Conservation (phyloP, 768 basidiomycete species). For the Fomitopsis pulvina region DNA sequence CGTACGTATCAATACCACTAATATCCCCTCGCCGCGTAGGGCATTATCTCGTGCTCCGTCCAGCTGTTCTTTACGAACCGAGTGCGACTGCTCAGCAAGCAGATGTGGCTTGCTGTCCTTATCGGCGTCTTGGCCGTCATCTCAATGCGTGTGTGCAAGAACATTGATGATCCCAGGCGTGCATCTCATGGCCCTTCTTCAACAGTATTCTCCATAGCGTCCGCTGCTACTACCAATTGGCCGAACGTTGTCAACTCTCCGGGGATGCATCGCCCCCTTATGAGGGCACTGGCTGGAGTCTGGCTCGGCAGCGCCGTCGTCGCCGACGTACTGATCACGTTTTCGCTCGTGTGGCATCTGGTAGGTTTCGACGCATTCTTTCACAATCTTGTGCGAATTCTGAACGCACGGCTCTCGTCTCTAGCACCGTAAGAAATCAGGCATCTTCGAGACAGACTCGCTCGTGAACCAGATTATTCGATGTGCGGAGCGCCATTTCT, state of each 20-base stretch:
- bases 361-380: slow-evolving; percentile 22
- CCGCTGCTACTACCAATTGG: slow-evolving; percentile 11
- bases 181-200: neutral
- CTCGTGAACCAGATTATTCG: slow-evolving; percentile 33
- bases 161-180: neutral
- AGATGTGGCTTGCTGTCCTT: slow-evolving; percentile 7
- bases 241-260: neutral
- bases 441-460: slow-evolving; percentile 30
- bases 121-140: slow-evolving; percentile 11
- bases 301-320: slow-evolving; percentile 30
- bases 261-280: slow-evolving; percentile 16
- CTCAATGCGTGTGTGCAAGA: slow-evolving; percentile 6
- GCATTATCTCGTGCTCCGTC: slow-evolving; percentile 32
- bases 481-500: slow-evolving; percentile 12
- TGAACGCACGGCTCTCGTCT: neutral
- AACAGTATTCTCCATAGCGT: neutral
- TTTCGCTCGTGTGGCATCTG: slow-evolving; percentile 30
- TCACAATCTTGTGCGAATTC: neutral
- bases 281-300: slow-evolving; percentile 20
- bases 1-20: neutral
- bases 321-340: slow-evolving; percentile 34
- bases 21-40: slow-evolving; percentile 7
- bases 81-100: slow-evolving; percentile 22
- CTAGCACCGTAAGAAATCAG: slow-evolving; percentile 31
- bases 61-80: slow-evolving; percentile 38